Base-by-base conservation (phyloP, 192 early-diverging fungal genomes). In the Entomortierella lignicola region DNA sequence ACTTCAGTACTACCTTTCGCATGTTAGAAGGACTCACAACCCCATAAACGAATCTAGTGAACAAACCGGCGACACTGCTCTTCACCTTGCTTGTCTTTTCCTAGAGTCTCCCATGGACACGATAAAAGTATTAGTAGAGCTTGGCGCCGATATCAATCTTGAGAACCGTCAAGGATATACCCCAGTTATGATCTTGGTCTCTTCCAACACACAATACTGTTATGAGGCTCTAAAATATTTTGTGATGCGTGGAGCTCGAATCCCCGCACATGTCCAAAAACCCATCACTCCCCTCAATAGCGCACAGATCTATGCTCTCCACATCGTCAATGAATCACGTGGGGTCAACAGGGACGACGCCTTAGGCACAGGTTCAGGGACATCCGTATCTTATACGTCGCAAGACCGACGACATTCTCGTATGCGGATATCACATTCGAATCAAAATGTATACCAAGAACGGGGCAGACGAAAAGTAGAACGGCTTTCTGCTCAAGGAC, bases 131-230 rank as follows among this genome's bases (percentile, higher is more conserved):
- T 30, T 79, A 10, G 74, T 79, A 2, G 74, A 79, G 43, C 51
- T 79, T 7, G 74, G 74, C 4, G 74, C 74, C 1, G 74, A 79
- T n/a, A 79, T 79, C 47, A 79, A 79, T 25, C 67, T 79, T 1
- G 67, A 79, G 25, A 79, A 79, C 47, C 20, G 64, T 23, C 75
- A 79, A 55, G 75, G 75, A 2, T 79, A 79, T n/a, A 79, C 75
- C 1, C 75, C 75, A 0, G 75, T 70, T 47, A 79, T 70, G 43
- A 79, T 79, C 62, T 43, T 79, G 12, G 75, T 79, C 51, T 70
- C 75, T 20, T 79, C 75, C 15, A 79, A 79, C 23, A 79, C 75
- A 2, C 61, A 79, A 29, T 60, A 79, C 34, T 79, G 75, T 30
- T 79, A 65, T 32, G 75, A 79, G 31, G 75, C 75, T 10, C 75